Evolutionary conservation across 768 basidiomycete genomes (phyloP).

Genomic region (Rhodosporidiobolus odoratus): DNA sequence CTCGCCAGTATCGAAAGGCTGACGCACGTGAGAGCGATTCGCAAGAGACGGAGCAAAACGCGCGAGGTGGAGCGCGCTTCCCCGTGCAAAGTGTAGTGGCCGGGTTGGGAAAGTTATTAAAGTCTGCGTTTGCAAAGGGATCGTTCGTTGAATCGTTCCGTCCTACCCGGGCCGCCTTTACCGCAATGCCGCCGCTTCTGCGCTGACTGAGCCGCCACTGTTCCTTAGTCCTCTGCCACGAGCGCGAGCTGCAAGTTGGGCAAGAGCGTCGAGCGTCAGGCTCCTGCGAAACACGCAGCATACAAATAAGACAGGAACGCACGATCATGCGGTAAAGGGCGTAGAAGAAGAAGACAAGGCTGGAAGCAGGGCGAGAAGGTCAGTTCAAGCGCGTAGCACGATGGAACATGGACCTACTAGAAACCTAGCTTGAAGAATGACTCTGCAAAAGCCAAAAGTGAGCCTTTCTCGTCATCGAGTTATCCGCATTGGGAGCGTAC

Average conservation of each 20-base stretch:
- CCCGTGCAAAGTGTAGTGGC: no score
- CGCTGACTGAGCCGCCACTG: not conserved
- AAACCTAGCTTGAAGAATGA: slow-evolving; percentile 36
- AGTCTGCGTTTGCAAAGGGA: not conserved
- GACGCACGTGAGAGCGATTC: no score
- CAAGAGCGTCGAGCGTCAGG: not conserved
- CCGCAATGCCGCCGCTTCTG: not conserved
- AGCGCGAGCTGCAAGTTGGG: slow-evolving; percentile 38
- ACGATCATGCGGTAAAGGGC: slow-evolving; percentile 42
- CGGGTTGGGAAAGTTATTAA: no score
- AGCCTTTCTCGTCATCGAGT: no score
- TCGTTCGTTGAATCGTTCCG: no score
- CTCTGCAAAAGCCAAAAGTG: slow-evolving; percentile 50
- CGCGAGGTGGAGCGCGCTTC: no score
- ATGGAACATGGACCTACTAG: slow-evolving; percentile 1
- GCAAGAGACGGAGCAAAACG: no score
- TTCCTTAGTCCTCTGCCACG: slow-evolving; percentile 43
- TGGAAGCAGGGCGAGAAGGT: slow-evolving; percentile 3
- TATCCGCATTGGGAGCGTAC: slow-evolving; percentile 61
- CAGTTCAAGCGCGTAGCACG: not conserved
- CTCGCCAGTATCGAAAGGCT: no score
- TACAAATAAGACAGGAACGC: not conserved
- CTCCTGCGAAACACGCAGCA: no score
- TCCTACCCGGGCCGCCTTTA: no score
- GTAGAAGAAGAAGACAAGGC: slow-evolving; percentile 45